Base-by-base conservation (phyloP, 805 yeast species). In the Wickerhamiella cacticola region DNA sequence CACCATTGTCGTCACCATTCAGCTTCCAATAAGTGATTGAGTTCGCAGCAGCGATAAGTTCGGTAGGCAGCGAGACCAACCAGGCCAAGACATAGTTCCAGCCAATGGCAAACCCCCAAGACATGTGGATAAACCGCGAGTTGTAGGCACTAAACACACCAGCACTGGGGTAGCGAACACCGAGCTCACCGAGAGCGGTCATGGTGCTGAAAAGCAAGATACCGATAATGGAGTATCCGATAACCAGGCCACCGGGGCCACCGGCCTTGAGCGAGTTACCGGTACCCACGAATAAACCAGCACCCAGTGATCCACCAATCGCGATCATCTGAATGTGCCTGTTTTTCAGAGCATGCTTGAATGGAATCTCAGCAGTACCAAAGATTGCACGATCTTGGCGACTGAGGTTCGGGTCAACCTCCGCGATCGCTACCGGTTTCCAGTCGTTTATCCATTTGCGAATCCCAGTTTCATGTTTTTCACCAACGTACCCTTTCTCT, bases 301-400 rank as follows among this genome's bases (percentile, higher is more conserved):
- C 79, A 54, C 89, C 89, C 45, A 80, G 76, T 55, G 81, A 76
- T 28, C 85, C 82, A 26, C 85, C 85, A 36, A 82, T 71, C 34
- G 86, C 80, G 55, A 82, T 80, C 80, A 82, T 75, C 51, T 79
- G 76, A 57, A 82, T 68, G 62, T 81, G 88, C 58, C 86, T 69
- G 5, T 69, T 55, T 52, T 62, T 63, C 46, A 72, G 67, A 7
- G 70, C 61, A 53, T 81, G 67, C 29, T 71, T 63, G 62, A 72
- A 59, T 2, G 73, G 75, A 2, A 73, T 64, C 47, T 65, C 66
- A 21, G 75, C 73, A 3, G 75, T 63, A 15, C 59, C 60, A 19
- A 26, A 22, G 16, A 78, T 79, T 50, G 57, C 18, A 39, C 66
- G 52, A 68, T 72, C 41, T 22, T 18, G 35, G 22, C 50, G 41